Percentiles rank a stretch among this genome's conserved stretches.
phyloP scores from a whole-genome alignment of 2,329 filamentous ascomycete genomes.

The Claviceps sp. region DNA sequence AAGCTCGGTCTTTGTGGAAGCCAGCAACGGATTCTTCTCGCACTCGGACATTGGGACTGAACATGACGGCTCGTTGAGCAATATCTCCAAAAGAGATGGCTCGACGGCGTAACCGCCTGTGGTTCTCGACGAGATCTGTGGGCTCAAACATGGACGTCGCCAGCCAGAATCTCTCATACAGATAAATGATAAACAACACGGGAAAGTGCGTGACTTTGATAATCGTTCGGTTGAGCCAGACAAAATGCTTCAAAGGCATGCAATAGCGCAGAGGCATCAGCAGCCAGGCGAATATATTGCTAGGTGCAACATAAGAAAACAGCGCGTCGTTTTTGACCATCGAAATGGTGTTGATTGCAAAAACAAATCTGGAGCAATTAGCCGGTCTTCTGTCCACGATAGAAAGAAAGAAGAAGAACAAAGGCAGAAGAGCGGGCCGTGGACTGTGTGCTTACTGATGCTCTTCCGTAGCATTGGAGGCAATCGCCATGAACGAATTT shows the following conservation, averaged over 20 bases:
- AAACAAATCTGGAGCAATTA: constrained; percentile 49
- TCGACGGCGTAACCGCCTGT: constrained; percentile 35
- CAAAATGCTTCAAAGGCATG: constrained; percentile 68
- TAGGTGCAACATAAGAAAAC: constrained; percentile 85
- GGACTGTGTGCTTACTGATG: constrained; percentile 43
- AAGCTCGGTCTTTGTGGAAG: constrained; percentile 74
- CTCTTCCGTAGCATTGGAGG: constrained; percentile 85
- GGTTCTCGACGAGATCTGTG: constrained; percentile 71
- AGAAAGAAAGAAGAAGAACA: neutral
- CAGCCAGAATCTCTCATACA: constrained; percentile 73
- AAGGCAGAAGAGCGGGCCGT: neutral
- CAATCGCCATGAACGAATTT: constrained; percentile 91
- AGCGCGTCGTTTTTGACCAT: constrained; percentile 97
- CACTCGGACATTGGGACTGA: constrained; percentile 58
- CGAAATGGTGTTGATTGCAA: constrained; percentile 92
- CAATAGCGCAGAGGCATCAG: constrained; percentile 70
- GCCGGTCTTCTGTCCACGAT: constrained; percentile 4
- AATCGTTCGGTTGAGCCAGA: constrained; percentile 74
- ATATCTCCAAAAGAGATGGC: constrained; percentile 45
- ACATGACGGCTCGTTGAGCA: constrained; percentile 44
- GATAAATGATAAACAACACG: constrained; percentile 70
- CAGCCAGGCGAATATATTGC: constrained; percentile 84
- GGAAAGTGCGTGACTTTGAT: constrained; percentile 90
- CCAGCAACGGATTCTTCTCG: constrained; percentile 80
- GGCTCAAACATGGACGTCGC: constrained; percentile 66